Base-by-base conservation (phyloP, 768 basidiomycete species). In the Pholiota microspora region DNA sequence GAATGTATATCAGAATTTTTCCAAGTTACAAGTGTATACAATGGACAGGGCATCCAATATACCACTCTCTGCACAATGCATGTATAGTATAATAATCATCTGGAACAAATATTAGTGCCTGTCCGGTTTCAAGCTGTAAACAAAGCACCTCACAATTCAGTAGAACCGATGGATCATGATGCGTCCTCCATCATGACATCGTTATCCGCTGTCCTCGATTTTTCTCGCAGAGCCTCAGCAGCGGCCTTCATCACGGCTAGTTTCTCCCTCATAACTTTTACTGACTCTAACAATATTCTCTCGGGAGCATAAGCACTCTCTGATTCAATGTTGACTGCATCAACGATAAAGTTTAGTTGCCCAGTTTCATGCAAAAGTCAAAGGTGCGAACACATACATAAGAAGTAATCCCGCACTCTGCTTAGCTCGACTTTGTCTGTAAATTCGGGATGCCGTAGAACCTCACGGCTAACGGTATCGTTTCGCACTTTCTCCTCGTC, bases 381-480 rank as follows among this genome's bases (percentile, higher is more conserved):
- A 40, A 24, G 42, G 54, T 45, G 35, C 49, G 2, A 24, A 23
- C 12, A 65, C 92, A 63, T 63, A 94, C 96, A 98, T 51, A 98
- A 79, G 71, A 97, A 98, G 72, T 87, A 89, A 75, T 98, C 94
- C 49, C 93, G 78, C 44, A 97, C 85, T 7, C 97, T 81, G 51
- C 85, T 84, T 49, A 99, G 77, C 68, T 91, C 81, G 3, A 96
- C 94, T 46, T 77, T 83, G 36, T 84, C 92, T 32, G 84, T 80
- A 59, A 98, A 97, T 68, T 98, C 95, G 0, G 88, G 85, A 69
- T 98, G 89, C 58, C 96, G 82, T 40, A 97, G 77, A 1, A 95
- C 95, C 71, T 98, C 95, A 42, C 97, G 78, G 59, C 86, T 92
- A 66, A 99, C 91, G 2, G 85, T 89, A 66, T 99, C 97, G 54